Conservation (phyloP, 306 rosid species). For the Glycyrrhiza uralensis region DNA sequence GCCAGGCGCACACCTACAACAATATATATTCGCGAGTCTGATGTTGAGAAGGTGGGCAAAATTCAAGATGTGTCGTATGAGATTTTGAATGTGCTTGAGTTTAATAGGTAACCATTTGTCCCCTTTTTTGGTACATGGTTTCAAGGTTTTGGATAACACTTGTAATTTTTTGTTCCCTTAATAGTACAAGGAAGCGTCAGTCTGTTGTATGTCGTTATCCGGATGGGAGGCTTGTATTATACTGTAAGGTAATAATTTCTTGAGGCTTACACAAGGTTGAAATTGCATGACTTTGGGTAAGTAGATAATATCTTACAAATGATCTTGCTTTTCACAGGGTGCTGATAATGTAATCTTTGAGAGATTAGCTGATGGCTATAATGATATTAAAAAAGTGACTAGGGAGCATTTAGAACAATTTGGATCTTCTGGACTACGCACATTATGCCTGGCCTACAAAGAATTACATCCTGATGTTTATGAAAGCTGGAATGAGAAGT, state of each 20-base stretch:
- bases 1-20: constrained; percentile 87
- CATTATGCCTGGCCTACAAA: constrained; percentile 90
- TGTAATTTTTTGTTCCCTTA: constrained; percentile 29
- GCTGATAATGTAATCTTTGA: constrained; percentile 89
- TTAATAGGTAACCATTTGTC: constrained; percentile 60
- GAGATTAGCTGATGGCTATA: constrained; percentile 61
- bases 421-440: constrained; percentile 88
- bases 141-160: constrained; percentile 1
- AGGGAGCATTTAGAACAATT: constrained; percentile 79
- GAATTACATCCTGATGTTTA: constrained; percentile 66
- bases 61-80: constrained; percentile 71
- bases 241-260: constrained; percentile 80
- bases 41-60: constrained; percentile 71
- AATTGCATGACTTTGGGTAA: constrained; percentile 21
- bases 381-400: constrained; percentile 58
- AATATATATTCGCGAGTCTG: constrained; percentile 85
- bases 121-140: background rate
- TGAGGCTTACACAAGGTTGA: constrained; percentile 21
- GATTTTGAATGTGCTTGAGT: constrained; percentile 92
- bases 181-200: constrained; percentile 96
- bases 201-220: constrained; percentile 95
- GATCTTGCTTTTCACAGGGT: constrained; percentile 62
- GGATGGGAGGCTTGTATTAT: constrained; percentile 86
- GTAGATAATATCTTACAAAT: constrained; percentile 30
- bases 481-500: constrained; percentile 95